phyloP scores from a whole-genome alignment of 306 rosid genomes.

The Cercis canadensis region DNA sequence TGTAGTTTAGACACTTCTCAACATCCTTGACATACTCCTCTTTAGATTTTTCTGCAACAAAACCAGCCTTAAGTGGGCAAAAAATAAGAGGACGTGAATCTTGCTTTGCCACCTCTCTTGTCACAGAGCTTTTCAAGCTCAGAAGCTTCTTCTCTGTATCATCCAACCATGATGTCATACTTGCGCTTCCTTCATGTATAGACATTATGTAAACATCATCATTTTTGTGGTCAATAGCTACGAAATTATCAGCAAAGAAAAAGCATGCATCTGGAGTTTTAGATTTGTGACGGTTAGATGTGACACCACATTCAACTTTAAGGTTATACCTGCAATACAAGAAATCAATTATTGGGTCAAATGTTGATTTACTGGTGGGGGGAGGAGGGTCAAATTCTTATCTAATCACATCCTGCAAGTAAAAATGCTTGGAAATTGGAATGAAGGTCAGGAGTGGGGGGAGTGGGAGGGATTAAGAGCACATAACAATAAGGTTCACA shows the following conservation, averaged over 20 bases:
- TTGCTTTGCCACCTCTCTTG: constrained; percentile 44
- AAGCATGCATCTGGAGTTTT: constrained; percentile 94
- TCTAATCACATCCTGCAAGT: background rate
- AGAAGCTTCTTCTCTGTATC: constrained; percentile 73
- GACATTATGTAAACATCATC: constrained; percentile 85
- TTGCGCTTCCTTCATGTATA: constrained; percentile 58
- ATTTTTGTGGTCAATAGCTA: constrained; percentile 80
- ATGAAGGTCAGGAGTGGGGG: background rate
- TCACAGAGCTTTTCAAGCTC: constrained; percentile 50
- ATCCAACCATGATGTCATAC: constrained; percentile 68
- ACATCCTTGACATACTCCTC: constrained; percentile 78
- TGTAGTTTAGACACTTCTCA: constrained; percentile 75
- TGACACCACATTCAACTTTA: constrained; percentile 84
- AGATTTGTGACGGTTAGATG: constrained; percentile 74
- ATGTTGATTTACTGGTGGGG: constrained; percentile 8
- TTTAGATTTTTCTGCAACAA: constrained; percentile 73
- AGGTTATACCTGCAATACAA: constrained; percentile 81
- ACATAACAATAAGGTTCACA: constrained; percentile 14
- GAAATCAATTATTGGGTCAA: constrained; percentile 31
- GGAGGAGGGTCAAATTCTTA: constrained; percentile 9
- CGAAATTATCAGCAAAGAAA: constrained; percentile 89
- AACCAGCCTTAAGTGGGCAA: constrained; percentile 49
- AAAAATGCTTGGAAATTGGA: constrained; percentile 5
- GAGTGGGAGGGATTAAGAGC: constrained; percentile 6
- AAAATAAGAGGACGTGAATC: constrained; percentile 34